Percentiles rank a stretch among this genome's conserved stretches.
Evolutionary conservation across 2,329 filamentous ascomycete species (phyloP).

Genomic region (Cryphonectria naterciae): DNA sequence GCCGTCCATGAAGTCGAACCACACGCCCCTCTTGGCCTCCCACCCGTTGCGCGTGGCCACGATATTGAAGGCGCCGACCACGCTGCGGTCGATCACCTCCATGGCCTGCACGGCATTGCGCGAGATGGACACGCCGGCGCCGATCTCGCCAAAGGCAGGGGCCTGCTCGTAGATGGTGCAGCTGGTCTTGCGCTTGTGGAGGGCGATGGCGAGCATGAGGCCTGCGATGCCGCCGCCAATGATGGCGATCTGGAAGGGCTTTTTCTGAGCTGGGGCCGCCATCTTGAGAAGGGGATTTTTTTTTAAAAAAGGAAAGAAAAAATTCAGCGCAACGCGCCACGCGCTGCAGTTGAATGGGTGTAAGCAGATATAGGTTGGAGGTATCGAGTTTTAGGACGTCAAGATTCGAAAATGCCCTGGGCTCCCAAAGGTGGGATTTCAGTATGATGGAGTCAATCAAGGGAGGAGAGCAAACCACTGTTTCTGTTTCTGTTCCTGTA

Average conservation of each 20-base stretch:
- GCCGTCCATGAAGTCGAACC: constrained; percentile 37
- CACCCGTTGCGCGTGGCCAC: constrained; percentile 36
- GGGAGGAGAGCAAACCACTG: background rate
- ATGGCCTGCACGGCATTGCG: constrained; percentile 42
- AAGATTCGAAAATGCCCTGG: background rate
- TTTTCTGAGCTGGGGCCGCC: constrained; percentile 12
- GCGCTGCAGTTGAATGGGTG: background rate
- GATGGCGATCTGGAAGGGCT: constrained; percentile 41
- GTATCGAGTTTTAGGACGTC: background rate
- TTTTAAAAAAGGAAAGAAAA: background rate
- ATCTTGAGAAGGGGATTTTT: background rate
- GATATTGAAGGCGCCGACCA: constrained; percentile 36
- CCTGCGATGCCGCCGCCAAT: constrained; percentile 48
- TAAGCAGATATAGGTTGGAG: background rate
- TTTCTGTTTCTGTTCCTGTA: background rate
- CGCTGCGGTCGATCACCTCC: constrained; percentile 35
- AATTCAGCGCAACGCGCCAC: background rate
- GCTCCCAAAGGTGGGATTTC: background rate
- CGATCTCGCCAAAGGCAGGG: constrained; percentile 40
- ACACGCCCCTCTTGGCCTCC: constrained; percentile 31
- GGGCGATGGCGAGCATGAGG: constrained; percentile 40
- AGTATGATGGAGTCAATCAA: background rate
- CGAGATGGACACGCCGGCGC: constrained; percentile 43
- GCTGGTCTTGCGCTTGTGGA: constrained; percentile 37
- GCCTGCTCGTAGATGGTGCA: constrained; percentile 44